These are phyloP conservation scores for Lotmaria passim DNA, from an alignment of 208 protist genomes.

Conservation along the genomic window DNA sequence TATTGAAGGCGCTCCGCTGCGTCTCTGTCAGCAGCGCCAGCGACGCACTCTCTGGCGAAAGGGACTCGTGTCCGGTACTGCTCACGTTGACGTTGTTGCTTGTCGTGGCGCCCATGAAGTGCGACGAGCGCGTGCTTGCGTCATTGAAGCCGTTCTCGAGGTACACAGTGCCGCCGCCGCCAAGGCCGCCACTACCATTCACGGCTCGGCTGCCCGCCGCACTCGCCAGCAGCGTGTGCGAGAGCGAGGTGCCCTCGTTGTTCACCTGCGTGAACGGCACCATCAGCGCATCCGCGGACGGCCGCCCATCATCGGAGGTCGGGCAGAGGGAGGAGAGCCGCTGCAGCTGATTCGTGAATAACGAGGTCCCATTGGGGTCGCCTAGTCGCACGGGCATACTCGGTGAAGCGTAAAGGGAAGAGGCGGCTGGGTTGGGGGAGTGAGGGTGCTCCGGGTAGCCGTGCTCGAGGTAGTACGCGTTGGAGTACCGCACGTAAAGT, in stretches of 20 bases:
- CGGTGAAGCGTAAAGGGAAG: conserved; percentile 13
- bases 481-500: conserved; percentile 82
- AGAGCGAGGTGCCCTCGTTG: conserved; percentile 2
- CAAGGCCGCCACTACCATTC: not conserved
- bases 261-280: not conserved
- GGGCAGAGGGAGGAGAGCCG: conserved; percentile 15
- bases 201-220: not conserved
- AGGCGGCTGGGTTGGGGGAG: not conserved
- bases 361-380: conserved; percentile 11
- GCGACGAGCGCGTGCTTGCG: not conserved
- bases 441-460: conserved; percentile 24
- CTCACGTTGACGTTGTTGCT: too few relatives aligned
- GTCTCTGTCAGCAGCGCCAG: conserved; percentile 39
- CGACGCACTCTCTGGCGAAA: conserved; percentile 36
- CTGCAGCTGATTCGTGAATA: conserved; percentile 31
- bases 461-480: conserved; percentile 37
- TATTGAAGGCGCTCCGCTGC: conserved; percentile 21
- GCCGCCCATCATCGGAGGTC: not conserved
- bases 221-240: conserved; percentile 9
- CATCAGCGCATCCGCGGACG: not conserved
- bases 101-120: conserved; percentile 1
- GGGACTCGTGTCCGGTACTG: not conserved
- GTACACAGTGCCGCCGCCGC: too few relatives aligned
- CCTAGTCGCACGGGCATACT: not conserved
- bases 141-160: too few relatives aligned